Percentiles rank a stretch among this genome's conserved stretches.
These are phyloP conservation scores for Typha latifolia DNA, from an alignment of 176 grass and related monocot species.

Conservation along the genomic window DNA sequence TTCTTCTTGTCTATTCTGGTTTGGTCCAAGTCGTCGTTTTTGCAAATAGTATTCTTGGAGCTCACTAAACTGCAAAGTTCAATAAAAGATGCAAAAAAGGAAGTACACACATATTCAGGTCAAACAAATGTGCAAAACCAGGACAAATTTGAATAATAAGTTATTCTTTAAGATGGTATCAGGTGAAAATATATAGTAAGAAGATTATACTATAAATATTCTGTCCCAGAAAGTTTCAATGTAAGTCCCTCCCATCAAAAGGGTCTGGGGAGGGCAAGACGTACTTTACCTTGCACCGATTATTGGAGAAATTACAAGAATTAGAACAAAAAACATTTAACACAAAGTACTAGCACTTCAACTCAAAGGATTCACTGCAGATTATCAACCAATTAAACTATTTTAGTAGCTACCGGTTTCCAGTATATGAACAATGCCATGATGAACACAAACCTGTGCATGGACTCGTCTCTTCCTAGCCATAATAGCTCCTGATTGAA, in stretches of 20 bases:
- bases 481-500: slow-evolving; percentile 68
- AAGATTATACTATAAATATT: background rate
- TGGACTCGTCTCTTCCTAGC: slow-evolving; percentile 88
- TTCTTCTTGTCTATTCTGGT: slow-evolving; percentile 51
- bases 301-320: no score
- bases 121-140: background rate
- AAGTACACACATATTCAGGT: background rate
- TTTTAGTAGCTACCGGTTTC: no score
- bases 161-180: background rate
- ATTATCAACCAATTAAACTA: no score
- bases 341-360: no score
- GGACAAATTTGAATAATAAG: no score
- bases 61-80: slow-evolving; percentile 70
- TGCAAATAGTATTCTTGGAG: slow-evolving; percentile 98
- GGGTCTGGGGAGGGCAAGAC: no score
- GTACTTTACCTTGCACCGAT: no score
- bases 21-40: slow-evolving; percentile 55
- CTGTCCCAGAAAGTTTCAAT: no score
- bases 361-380: no score
- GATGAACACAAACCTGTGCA: slow-evolving; percentile 46
- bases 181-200: background rate
- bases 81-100: background rate
- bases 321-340: no score
- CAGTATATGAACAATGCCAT: background rate
- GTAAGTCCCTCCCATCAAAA: no score